Conservation (phyloP, 2,329 filamentous ascomycete species). For the Cladophialophora yegresii region DNA sequence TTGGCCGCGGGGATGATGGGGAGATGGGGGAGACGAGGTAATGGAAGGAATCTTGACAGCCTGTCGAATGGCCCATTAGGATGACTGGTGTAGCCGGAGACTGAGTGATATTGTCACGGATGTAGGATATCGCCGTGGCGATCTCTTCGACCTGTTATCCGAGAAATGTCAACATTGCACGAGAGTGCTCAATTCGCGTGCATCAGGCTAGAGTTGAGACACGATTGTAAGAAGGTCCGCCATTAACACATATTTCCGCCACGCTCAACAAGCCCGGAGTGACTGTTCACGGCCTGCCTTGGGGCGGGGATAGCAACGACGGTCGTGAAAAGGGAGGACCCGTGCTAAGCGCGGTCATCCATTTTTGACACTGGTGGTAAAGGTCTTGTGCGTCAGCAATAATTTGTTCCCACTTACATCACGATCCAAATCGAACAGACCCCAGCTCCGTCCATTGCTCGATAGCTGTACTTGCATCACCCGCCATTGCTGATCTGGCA, state of each 20-base stretch:
- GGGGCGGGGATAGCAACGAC: background rate
- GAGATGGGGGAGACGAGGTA: conserved; percentile 53
- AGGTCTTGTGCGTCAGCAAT: background rate
- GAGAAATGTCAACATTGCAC: conserved; percentile 5
- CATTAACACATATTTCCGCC: background rate
- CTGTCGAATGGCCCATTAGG: conserved; percentile 69
- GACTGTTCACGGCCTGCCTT: background rate
- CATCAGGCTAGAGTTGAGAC: background rate
- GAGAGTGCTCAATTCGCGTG: too few relatives aligned
- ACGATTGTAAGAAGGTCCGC: background rate
- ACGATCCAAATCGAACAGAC: conserved; percentile 53
- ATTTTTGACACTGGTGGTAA: background rate
- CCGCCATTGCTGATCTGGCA: conserved; percentile 50
- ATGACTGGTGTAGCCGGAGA: conserved; percentile 57
- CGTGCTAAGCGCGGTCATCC: background rate
- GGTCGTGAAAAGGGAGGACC: background rate
- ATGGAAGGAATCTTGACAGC: conserved; percentile 68
- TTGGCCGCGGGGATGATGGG: conserved; percentile 47
- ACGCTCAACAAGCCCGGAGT: background rate
- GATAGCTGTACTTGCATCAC: conserved; percentile 55
- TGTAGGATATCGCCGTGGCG: conserved; percentile 25
- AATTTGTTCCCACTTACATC: conserved; percentile 43
- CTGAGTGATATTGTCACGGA: conserved; percentile 40
- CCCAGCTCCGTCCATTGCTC: conserved; percentile 59
- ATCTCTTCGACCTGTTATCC: conserved; percentile 52